phyloP scores from a whole-genome alignment of 805 yeast genomes.

The Yueomyces sp. region DNA sequence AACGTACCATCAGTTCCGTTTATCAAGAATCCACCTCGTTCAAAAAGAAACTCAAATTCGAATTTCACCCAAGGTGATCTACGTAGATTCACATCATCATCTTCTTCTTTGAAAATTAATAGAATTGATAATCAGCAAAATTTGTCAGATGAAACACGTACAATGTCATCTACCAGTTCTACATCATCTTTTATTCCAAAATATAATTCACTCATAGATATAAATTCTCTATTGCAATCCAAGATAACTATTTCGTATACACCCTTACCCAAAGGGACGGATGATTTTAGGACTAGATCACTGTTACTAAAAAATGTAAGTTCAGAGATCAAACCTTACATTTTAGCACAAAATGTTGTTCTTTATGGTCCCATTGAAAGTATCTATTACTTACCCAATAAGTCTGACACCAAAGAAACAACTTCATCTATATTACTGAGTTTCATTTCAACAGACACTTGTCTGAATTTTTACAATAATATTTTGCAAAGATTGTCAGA shows the following conservation, averaged over 20 bases:
- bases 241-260: constrained; percentile 14
- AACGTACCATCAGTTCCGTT: not conserved
- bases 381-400: constrained; percentile 27
- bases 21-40: not conserved
- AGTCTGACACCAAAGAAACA: constrained; percentile 20
- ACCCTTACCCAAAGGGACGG: constrained; percentile 20
- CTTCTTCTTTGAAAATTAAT: not conserved
- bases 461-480: constrained; percentile 27
- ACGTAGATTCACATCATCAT: not conserved
- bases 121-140: not conserved
- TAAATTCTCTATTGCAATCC: constrained; percentile 4
- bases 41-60: not conserved
- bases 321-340: constrained; percentile 10
- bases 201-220: not conserved
- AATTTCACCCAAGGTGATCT: not conserved
- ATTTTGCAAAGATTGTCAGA: constrained; percentile 25
- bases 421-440: constrained; percentile 16
- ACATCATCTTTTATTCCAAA: not conserved
- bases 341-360: constrained; percentile 28
- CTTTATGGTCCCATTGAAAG: constrained; percentile 53
- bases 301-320: constrained; percentile 17
- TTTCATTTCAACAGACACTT: constrained; percentile 23
- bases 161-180: not conserved
- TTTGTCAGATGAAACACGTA: not conserved
- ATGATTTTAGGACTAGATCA: constrained; percentile 22